phyloP scores from a whole-genome alignment of 1,284 basidiomycete species.

The Veloporphyrellus conicus region DNA sequence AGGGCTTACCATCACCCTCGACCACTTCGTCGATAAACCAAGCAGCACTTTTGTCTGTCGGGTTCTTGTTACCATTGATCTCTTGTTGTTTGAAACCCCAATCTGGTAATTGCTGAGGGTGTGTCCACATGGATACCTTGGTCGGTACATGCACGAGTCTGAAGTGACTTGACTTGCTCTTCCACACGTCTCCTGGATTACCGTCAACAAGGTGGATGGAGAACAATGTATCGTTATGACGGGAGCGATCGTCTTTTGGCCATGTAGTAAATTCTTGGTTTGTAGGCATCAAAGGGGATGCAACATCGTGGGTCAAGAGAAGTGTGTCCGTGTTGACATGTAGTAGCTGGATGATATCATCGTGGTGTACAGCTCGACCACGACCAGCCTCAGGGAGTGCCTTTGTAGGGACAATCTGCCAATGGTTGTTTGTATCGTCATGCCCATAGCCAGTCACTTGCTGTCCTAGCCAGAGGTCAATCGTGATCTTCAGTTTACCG shows the following conservation, averaged over 20 bases:
- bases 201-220: slow-evolving; percentile 69
- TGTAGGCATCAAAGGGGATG: slow-evolving; percentile 93
- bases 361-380: slow-evolving; percentile 83
- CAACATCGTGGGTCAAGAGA: slow-evolving; percentile 95
- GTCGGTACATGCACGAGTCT: slow-evolving; percentile 86
- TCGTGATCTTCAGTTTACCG: background rate
- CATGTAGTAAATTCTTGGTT: slow-evolving; percentile 98
- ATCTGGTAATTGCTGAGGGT: slow-evolving; percentile 79
- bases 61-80: slow-evolving; percentile 96
- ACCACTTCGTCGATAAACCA: slow-evolving; percentile 90
- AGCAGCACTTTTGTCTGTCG: slow-evolving; percentile 73
- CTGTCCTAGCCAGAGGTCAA: slow-evolving; percentile 57
- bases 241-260: slow-evolving; percentile 64
- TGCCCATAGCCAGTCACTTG: slow-evolving; percentile 98
- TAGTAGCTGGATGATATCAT: slow-evolving; percentile 84
- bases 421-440: slow-evolving; percentile 91
- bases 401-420: slow-evolving; percentile 93
- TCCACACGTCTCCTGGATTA: slow-evolving; percentile 76
- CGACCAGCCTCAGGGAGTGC: slow-evolving; percentile 85
- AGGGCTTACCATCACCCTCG: slow-evolving; percentile 59
- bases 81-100: slow-evolving; percentile 98
- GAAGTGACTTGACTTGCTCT: slow-evolving; percentile 90
- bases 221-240: slow-evolving; percentile 87
- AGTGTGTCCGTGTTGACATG: slow-evolving; percentile 83
- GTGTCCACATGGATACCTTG: slow-evolving; percentile 92